Evolutionary conservation across 2,329 filamentous ascomycete species (phyloP).

Genomic region (Chalaropsis thielavioides): DNA sequence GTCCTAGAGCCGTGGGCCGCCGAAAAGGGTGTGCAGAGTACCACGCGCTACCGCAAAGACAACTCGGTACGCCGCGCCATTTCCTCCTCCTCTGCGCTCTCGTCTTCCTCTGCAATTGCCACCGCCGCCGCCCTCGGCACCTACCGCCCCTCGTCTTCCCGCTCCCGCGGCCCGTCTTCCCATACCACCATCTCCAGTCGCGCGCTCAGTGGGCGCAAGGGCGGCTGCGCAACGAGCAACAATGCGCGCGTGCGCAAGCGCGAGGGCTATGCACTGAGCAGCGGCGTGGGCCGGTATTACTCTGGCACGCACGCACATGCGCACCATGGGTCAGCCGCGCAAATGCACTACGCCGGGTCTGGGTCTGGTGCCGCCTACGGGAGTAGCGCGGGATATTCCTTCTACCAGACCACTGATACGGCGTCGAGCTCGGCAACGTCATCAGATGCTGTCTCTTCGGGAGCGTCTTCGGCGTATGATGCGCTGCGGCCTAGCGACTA

Average conservation of each 20-base stretch:
- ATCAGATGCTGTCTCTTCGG: neutral
- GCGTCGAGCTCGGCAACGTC: neutral
- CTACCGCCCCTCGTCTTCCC: neutral
- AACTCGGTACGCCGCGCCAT: slow-evolving; percentile 23
- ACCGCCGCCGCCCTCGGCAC: neutral
- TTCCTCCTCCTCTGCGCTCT: slow-evolving; percentile 6
- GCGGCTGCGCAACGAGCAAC: slow-evolving; percentile 24
- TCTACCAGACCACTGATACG: neutral
- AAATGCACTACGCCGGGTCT: slow-evolving; percentile 7
- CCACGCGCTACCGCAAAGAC: slow-evolving; percentile 58
- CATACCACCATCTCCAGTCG: slow-evolving; percentile 20
- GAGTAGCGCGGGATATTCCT: neutral
- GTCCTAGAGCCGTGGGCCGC: slow-evolving; percentile 57
- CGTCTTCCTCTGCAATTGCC: neutral
- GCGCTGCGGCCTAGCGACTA: neutral
- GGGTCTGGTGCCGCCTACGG: slow-evolving; percentile 12
- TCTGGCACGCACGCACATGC: slow-evolving; percentile 1
- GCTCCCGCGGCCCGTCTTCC: neutral
- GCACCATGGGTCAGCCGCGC: neutral
- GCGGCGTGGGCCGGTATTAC: slow-evolving; percentile 4
- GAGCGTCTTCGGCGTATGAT: neutral
- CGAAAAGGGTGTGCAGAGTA: slow-evolving; percentile 62
- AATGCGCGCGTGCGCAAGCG: slow-evolving; percentile 16
- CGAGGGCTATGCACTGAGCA: slow-evolving; percentile 1
- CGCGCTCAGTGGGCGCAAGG: slow-evolving; percentile 25